Conservation (phyloP, 306 rosid species). For the Ormosia emarginata region DNA sequence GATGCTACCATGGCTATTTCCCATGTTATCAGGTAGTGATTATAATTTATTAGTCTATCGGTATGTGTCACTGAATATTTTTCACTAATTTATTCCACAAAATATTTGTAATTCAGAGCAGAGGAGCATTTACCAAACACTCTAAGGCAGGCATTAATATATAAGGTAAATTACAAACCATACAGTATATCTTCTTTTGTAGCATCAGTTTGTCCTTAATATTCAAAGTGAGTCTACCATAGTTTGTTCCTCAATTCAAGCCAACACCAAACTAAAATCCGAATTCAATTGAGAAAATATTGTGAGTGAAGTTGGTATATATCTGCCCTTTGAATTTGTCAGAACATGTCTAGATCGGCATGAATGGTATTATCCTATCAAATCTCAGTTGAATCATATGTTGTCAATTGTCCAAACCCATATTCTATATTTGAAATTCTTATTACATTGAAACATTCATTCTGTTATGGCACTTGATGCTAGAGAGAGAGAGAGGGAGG, state of each 20-base stretch:
- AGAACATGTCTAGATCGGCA: background rate
- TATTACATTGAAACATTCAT: background rate
- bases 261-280: background rate
- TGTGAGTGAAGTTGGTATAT: background rate
- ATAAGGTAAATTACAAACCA: slow-evolving; percentile 47
- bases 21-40: slow-evolving; percentile 82
- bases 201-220: background rate
- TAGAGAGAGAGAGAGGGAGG: background rate
- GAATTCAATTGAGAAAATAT: background rate
- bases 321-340: background rate
- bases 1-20: slow-evolving; percentile 99
- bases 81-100: slow-evolving; percentile 12
- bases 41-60: slow-evolving; percentile 1
- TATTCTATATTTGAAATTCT: background rate
- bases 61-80: background rate
- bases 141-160: slow-evolving; percentile 82
- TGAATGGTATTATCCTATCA: background rate
- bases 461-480: background rate
- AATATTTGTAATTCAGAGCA: slow-evolving; percentile 51
- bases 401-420: background rate
- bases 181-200: background rate
- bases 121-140: slow-evolving; percentile 92
- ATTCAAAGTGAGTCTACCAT: background rate
- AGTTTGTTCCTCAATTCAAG: background rate
- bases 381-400: background rate